Conservation (phyloP, 345 rosid genomes). For the Noccaea bulbosa region DNA sequence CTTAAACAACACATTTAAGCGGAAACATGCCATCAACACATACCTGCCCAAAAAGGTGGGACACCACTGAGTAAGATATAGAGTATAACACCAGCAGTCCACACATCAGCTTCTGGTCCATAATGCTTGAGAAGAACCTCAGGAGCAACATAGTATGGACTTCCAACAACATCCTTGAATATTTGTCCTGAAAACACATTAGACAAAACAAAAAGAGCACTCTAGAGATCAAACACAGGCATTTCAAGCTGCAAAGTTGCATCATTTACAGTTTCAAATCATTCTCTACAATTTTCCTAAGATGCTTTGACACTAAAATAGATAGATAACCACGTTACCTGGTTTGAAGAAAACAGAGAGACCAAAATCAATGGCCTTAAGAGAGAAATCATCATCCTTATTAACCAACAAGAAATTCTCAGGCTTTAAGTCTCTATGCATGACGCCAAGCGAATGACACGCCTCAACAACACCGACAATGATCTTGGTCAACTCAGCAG, state of each 20-base stretch:
- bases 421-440: constrained; percentile 99
- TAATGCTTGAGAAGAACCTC: constrained; percentile 93
- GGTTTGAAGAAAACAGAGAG: constrained; percentile 99
- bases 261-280: neutral
- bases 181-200: constrained; percentile 58
- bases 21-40: neutral
- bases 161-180: constrained; percentile 96
- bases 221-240: neutral
- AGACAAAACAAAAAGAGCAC: constrained; percentile 7
- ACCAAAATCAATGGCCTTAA: constrained; percentile 98
- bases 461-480: constrained; percentile 97
- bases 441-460: constrained; percentile 94
- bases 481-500: constrained; percentile 93
- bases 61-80: constrained; percentile 96
- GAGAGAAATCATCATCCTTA: constrained; percentile 97
- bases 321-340: constrained; percentile 49
- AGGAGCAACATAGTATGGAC: constrained; percentile 98
- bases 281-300: neutral
- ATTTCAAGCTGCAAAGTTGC: neutral
- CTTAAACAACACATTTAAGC: neutral
- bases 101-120: constrained; percentile 98
- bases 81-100: constrained; percentile 98
- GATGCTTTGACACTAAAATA: constrained; percentile 18
- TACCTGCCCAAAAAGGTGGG: constrained; percentile 99
- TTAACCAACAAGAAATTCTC: constrained; percentile 99